Evolutionary conservation across 441 rosid genomes (phyloP), one percentile per base, ranked within the genome.

Genomic region (Jatropha multifida): DNA sequence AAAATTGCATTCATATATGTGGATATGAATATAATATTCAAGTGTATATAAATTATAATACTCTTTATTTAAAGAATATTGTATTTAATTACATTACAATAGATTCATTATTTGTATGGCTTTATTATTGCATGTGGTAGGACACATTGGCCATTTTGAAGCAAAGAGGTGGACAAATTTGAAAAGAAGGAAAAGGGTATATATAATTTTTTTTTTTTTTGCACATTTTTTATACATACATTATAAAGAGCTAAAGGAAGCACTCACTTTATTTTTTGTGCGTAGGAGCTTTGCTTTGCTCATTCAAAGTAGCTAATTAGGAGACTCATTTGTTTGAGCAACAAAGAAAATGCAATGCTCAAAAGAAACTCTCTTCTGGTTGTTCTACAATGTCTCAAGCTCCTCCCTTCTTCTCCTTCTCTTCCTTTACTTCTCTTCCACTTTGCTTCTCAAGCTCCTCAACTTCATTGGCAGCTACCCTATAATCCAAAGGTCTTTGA

Each of bases 311-410:
- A 58, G 60, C 54, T 49, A n/a, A 62, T 68, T 66, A 54, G 71
- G 78, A 52, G 75, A 23, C 81, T 75, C 82, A 59, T 41, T 63
- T 64, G 78, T 65, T 67, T 79, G 69, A 79, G 78, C 77, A 74
- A 69, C 63, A 75, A 74, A 78, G 76, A 89, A 87, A 76, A 91
- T 93, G 97, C 91, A 71, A 91, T 91, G 90, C 78, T 85, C 90
- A 72, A 76, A 88, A 82, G 92, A 95, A 89, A 89, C 90, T 82
- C 88, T 93, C 65, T 81, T 76, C 81, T 85, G 88, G 74, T 79
- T 93, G 78, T 95, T 89, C 90, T 83, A 87, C 85, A 86, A 85
- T 84, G 76, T 89, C 87, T 95, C 98, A 55, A 83, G 84, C 86
- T 86, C 86, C 81, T 88, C 78, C 77, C 78, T 88, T 63, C 90